These are phyloP conservation scores for Marvania coccoides DNA, from an alignment of 139 green algal genomes.

Conservation along the genomic window DNA sequence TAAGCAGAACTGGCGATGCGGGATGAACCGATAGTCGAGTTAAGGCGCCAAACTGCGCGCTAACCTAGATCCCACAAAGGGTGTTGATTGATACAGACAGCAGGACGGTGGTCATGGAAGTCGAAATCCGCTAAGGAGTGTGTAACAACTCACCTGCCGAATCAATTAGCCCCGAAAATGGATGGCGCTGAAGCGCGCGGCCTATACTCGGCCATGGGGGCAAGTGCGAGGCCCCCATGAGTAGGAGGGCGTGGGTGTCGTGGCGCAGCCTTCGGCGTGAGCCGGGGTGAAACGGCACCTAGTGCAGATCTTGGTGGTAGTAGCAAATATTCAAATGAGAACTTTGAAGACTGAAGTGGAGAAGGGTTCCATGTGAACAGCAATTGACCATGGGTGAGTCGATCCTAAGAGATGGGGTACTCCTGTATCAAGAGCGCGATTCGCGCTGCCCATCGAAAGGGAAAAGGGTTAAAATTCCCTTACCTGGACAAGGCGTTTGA, in stretches of 20 bases:
- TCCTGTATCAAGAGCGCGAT: constrained; percentile 77
- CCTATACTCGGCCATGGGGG: constrained; percentile 80
- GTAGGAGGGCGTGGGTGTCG: constrained; percentile 85
- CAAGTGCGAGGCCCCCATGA: constrained; percentile 80
- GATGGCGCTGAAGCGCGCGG: constrained; percentile 88
- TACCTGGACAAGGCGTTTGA: constrained; percentile 75
- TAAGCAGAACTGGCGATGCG: constrained; percentile 96
- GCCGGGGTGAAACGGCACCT: constrained; percentile 73
- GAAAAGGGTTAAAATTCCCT: constrained; percentile 92
- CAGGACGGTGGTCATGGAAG: constrained; percentile 96
- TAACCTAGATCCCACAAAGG: constrained; percentile 93
- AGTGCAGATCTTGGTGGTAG: constrained; percentile 93
- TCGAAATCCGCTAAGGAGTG: constrained; percentile 96
- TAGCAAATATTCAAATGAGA: constrained; percentile 95
- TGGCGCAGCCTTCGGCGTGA: constrained; percentile 71
- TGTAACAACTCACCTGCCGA: constrained; percentile 97
- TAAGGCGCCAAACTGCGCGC: constrained; percentile 83
- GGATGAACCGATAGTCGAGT: constrained; percentile 88
- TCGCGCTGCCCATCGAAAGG: constrained; percentile 75
- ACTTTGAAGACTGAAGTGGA: constrained; percentile 90
- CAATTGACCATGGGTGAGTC: constrained; percentile 93
- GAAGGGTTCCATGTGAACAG: constrained; percentile 94
- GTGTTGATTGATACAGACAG: constrained; percentile 92
- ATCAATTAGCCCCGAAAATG: constrained; percentile 96
- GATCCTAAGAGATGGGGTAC: constrained; percentile 88